Conservation (phyloP, 768 basidiomycete genomes). For the Vararia minispora region DNA sequence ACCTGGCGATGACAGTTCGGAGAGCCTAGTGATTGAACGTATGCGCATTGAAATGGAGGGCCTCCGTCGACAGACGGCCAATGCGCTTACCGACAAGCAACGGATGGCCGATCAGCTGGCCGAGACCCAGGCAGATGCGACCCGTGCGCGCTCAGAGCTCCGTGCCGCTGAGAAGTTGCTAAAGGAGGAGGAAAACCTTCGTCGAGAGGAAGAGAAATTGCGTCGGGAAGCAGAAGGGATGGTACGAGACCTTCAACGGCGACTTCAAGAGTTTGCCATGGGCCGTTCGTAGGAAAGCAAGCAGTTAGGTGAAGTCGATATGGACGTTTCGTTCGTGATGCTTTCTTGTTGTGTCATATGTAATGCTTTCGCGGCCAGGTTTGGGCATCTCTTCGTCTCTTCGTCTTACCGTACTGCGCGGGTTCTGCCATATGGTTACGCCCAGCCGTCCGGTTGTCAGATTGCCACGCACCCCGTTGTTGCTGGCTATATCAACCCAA, state of each 20-base stretch:
- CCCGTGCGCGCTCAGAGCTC: constrained; percentile 42
- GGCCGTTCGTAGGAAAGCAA: not conserved
- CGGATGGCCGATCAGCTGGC: constrained; percentile 62
- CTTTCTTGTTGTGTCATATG: not conserved
- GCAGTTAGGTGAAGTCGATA: constrained; percentile 7
- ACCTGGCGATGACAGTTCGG: constrained; percentile 10
- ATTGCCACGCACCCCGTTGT: too few species aligned
- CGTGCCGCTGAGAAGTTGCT: constrained; percentile 44
- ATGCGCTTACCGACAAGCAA: constrained; percentile 53
- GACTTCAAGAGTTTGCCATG: not conserved
- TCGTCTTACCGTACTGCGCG: not conserved
- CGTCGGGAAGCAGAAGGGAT: constrained; percentile 36
- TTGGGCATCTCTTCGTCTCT: constrained; percentile 18
- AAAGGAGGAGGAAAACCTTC: constrained; percentile 46
- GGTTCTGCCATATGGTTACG: too few species aligned
- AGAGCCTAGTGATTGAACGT: constrained; percentile 42
- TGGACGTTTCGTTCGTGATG: not conserved
- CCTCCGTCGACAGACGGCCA: constrained; percentile 55
- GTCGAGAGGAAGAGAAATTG: constrained; percentile 46
- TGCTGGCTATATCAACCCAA: too few species aligned
- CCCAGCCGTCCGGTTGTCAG: too few species aligned
- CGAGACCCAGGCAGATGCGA: constrained; percentile 49
- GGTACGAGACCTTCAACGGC: constrained; percentile 28
- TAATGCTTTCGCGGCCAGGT: too few species aligned
- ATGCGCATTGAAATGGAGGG: constrained; percentile 55